phyloP scores from a whole-genome alignment of 176 grass and related monocot species.

The Alopecurus myosuroides region DNA sequence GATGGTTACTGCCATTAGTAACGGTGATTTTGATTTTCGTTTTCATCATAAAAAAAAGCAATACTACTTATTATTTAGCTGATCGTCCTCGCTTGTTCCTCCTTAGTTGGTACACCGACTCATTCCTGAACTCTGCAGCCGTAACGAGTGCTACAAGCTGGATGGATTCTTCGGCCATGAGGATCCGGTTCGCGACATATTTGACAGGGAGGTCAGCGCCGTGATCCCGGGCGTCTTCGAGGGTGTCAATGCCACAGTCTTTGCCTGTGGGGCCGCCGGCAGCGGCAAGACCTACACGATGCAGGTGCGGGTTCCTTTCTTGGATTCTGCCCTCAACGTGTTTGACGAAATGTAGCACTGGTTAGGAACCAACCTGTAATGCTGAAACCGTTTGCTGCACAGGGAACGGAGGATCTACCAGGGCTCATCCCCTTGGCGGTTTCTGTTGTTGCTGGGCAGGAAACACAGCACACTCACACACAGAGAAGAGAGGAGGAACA shows the following conservation, averaged over 20 bases:
- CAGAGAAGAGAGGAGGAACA: too few species aligned
- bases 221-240: conserved; percentile 64
- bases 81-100: neutral
- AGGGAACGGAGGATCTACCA: conserved; percentile 62
- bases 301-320: conserved; percentile 40
- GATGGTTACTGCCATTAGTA: neutral
- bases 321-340: neutral
- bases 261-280: conserved; percentile 73
- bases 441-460: too few species aligned
- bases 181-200: conserved; percentile 38
- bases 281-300: conserved; percentile 94
- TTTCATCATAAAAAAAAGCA: neutral
- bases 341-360: neutral
- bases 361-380: neutral
- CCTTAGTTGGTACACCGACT: neutral
- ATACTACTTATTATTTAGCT: neutral
- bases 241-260: conserved; percentile 58
- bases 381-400: neutral
- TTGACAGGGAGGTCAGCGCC: conserved; percentile 53
- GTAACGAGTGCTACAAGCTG: conserved; percentile 65
- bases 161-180: conserved; percentile 74
- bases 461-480: too few species aligned
- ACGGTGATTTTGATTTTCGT: neutral
- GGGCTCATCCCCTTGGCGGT: conserved; percentile 72
- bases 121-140: conserved; percentile 37